Percentiles rank a stretch among this genome's conserved stretches.
Conservation (phyloP, 768 basidiomycete species). For the Amanita muscaria region DNA sequence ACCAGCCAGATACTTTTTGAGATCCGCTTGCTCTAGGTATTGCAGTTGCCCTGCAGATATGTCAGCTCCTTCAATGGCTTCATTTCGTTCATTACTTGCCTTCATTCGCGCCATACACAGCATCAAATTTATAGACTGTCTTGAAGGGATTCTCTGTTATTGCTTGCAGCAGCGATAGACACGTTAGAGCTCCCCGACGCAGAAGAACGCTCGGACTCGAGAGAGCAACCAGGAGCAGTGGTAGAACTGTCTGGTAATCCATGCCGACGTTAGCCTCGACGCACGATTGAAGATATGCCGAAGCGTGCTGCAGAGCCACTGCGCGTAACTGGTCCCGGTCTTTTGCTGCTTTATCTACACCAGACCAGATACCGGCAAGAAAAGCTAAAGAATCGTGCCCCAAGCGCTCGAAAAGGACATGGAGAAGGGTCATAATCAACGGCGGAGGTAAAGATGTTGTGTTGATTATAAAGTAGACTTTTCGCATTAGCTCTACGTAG, state of each 20-base stretch:
- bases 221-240: slow-evolving; percentile 56
- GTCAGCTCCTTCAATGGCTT: slow-evolving; percentile 7
- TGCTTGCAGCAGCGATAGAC: slow-evolving; percentile 39
- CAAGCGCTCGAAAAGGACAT: slow-evolving; percentile 56
- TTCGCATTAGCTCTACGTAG: slow-evolving; percentile 55
- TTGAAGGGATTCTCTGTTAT: slow-evolving; percentile 35
- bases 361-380: slow-evolving; percentile 64
- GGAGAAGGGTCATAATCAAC: slow-evolving; percentile 51
- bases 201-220: slow-evolving; percentile 33
- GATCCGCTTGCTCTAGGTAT: slow-evolving; percentile 59
- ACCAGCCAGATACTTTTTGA: slow-evolving; percentile 46
- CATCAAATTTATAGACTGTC: slow-evolving; percentile 64
- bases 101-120: slow-evolving; percentile 55
- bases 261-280: slow-evolving; percentile 37
- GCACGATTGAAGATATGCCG: slow-evolving; percentile 77
- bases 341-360: slow-evolving; percentile 17
- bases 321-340: slow-evolving; percentile 28
- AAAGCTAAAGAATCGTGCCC: slow-evolving; percentile 70
- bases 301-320: slow-evolving; percentile 64
- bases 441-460: slow-evolving; percentile 36
- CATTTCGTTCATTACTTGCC: slow-evolving; percentile 30
- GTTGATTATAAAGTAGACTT: slow-evolving; percentile 62
- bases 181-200: slow-evolving; percentile 47
- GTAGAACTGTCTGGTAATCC: slow-evolving; percentile 78
- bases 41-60: slow-evolving; percentile 39